Evolutionary conservation across 371 early-diverging fungal genomes (phyloP), one percentile per base, ranked within the genome.

Genomic region (Dipsacomyces acuminosporus): DNA sequence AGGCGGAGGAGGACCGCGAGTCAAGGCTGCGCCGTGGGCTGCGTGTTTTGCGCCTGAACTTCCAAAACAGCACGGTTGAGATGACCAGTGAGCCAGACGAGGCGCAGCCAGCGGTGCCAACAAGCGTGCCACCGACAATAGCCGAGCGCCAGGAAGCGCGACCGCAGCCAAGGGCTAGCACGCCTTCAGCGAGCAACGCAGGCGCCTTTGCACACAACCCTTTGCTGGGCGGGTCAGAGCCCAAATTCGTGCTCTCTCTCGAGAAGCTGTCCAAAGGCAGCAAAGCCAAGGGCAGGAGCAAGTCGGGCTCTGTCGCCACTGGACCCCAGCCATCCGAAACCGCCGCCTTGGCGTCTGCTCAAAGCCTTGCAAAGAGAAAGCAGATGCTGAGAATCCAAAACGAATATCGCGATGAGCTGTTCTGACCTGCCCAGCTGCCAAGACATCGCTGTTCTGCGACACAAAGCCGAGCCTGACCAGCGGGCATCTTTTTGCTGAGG

Each of bases 1-100:
- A 22, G 30, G 51, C 24, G 3, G 36, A 64, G 13, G 51, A 54
- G 18, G 62, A 73, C 34, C 52, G 57, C n/a, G 75, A 74, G 30
- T 48, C 54, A 11, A 41, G 59, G 18, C 43, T 44, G 36, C 61
- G 64, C 0, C 62, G 67, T 5, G 73, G 73, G 19, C 44, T 64
- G 49, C 71, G 71, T 14, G 64, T 74, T 18, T 51, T 74, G 46
- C 57, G 53, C 0, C 43, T 74, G 20, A 47, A 74, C 25, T 52
- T 74, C 14, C 41, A 25, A 3, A 48, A 25, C 13, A 41, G 48
- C 3, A 33, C 59, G 2, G 63, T 63, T 8, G 55, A 44, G 19
- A 18, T 72, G 14, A 24, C 36, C 48, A 17, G 44, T 26, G 6
- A 33, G 17, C 34, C 0, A 30, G 30, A 11, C 15, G 15, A 38